phyloP scores from a whole-genome alignment of 2,329 filamentous ascomycete genomes.

The Neofusicoccum ribis region DNA sequence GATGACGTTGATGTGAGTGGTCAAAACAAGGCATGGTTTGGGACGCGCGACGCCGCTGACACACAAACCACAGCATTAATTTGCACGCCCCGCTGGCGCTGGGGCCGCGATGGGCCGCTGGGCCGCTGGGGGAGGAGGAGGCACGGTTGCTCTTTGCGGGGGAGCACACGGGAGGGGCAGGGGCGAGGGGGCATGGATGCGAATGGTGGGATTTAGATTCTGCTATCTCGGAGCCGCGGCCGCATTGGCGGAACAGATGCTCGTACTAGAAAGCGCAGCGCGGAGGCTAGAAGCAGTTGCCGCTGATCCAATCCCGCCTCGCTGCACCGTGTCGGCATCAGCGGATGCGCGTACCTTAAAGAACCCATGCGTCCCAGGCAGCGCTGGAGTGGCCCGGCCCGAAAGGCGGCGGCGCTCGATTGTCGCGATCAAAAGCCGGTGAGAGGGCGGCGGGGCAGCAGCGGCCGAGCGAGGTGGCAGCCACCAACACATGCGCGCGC shows the following conservation, averaged over 20 bases:
- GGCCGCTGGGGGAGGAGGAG: slow-evolving; percentile 14
- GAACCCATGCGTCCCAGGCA: neutral
- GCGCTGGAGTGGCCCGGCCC: slow-evolving; percentile 1
- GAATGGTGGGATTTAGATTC: slow-evolving; percentile 8
- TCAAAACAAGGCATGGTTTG: slow-evolving; percentile 8
- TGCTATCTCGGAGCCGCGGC: slow-evolving; percentile 12
- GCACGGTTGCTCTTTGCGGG: slow-evolving; percentile 14
- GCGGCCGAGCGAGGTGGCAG: neutral
- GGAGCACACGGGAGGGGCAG: slow-evolving; percentile 8
- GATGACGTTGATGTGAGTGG: slow-evolving; percentile 63
- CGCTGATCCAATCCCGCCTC: slow-evolving; percentile 5
- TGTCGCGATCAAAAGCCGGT: slow-evolving; percentile 14
- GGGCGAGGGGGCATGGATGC: neutral
- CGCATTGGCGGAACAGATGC: slow-evolving; percentile 3
- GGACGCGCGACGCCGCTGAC: slow-evolving; percentile 13
- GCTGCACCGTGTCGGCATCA: slow-evolving; percentile 1
- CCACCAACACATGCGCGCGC: slow-evolving; percentile 1
- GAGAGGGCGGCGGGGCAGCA: neutral
- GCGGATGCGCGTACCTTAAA: slow-evolving; percentile 14
- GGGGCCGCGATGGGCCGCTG: slow-evolving; percentile 7
- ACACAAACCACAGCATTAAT: slow-evolving; percentile 19
- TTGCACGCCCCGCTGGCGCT: slow-evolving; percentile 6
- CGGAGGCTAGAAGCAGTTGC: neutral
- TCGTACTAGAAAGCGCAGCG: neutral
- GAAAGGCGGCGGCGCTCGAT: slow-evolving; percentile 5